A percentile compares a stretch with the other conserved stretches of the same genome.
Evolutionary conservation across 176 grass and related monocot species (phyloP).

Genomic region (Otatea glauca): DNA sequence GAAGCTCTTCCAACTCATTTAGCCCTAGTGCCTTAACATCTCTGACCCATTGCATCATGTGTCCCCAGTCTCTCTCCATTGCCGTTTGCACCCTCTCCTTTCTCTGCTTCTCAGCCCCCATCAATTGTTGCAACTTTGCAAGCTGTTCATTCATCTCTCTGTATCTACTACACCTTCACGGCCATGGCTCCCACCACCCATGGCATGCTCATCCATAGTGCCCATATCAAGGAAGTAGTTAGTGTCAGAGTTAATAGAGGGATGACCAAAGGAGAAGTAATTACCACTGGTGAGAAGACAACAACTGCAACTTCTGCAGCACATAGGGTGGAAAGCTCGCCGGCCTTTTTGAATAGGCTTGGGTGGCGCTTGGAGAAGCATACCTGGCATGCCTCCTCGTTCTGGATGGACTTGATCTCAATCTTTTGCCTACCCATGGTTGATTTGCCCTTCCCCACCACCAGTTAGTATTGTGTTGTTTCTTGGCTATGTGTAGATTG

Average conservation of each 20-base stretch:
- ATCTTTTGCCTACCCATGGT: too few species aligned
- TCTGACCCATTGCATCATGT: neutral
- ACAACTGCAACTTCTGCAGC: constrained; percentile 34
- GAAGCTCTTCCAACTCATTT: too few species aligned
- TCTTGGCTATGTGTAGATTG: too few species aligned
- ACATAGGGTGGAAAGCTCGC: constrained; percentile 53
- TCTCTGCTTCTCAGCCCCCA: neutral
- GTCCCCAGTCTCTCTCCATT: neutral
- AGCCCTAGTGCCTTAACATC: too few species aligned
- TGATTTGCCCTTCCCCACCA: too few species aligned
- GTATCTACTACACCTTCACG: neutral
- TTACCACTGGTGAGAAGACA: constrained; percentile 52
- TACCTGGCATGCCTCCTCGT: too few species aligned
- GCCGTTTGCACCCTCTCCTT: neutral
- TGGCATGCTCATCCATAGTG: neutral
- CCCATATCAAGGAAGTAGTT: constrained; percentile 16
- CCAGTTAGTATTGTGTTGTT: too few species aligned
- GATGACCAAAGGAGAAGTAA: constrained; percentile 54
- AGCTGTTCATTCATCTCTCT: neutral
- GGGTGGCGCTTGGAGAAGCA: too few species aligned
- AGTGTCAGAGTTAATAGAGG: constrained; percentile 7
- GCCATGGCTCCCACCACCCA: neutral
- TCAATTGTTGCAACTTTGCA: neutral
- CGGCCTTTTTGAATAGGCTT: too few species aligned
- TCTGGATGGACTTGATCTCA: too few species aligned